These are phyloP conservation scores for Marasmius oreades DNA, from an alignment of 1,284 basidiomycete species.

Conservation along the genomic window DNA sequence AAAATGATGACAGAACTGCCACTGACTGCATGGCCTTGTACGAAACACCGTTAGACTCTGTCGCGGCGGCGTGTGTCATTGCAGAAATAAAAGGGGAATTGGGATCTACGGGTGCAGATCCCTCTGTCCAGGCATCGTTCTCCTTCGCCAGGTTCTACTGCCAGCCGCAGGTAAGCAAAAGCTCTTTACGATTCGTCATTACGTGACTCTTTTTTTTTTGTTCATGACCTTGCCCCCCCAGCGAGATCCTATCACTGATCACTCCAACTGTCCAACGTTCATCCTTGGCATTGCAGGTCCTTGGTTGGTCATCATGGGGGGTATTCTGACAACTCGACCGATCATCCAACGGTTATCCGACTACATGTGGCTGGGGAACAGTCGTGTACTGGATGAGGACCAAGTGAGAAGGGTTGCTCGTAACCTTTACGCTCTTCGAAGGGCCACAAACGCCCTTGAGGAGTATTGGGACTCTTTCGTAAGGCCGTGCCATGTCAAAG, in stretches of 20 bases:
- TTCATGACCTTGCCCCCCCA: neutral
- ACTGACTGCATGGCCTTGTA: neutral
- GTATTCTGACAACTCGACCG: conserved; percentile 6
- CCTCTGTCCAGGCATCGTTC: conserved; percentile 11
- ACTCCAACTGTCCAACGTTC: conserved; percentile 10
- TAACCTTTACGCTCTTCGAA: conserved; percentile 3
- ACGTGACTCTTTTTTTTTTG: neutral
- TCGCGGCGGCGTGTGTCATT: neutral
- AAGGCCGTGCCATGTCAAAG: neutral
- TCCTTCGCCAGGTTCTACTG: conserved; percentile 9
- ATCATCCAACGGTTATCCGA: conserved; percentile 10
- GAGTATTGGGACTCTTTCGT: conserved; percentile 4
- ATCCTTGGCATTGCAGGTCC: conserved; percentile 12
- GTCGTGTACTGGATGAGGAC: conserved; percentile 1
- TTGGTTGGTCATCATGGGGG: conserved; percentile 12
- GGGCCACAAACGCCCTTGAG: neutral
- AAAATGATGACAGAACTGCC: conserved; percentile 2
- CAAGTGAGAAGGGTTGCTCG: conserved; percentile 4
- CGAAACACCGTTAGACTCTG: conserved; percentile 1
- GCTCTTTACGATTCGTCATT: neutral
- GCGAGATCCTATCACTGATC: conserved; percentile 1
- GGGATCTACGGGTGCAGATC: conserved; percentile 10
- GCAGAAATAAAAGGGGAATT: conserved; percentile 7
- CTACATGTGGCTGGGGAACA: conserved; percentile 7
- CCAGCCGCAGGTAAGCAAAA: neutral